Conservation (phyloP, 257 asterid genomes). For the Gynochthodes officinalis region DNA sequence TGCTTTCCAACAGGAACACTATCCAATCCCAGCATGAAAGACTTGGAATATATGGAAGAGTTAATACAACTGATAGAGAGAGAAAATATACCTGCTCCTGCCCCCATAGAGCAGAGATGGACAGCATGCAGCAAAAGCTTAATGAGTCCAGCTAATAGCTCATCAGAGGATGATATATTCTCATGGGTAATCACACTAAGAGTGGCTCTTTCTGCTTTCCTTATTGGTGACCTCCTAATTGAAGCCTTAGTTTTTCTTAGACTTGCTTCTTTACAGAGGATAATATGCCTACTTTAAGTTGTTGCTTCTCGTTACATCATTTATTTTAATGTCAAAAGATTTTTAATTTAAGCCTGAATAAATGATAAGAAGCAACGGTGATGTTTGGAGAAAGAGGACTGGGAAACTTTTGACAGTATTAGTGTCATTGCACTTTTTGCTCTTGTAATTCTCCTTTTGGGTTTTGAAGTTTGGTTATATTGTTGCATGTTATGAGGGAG, state of each 20-base stretch:
- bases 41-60: slow-evolving; percentile 77
- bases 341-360: background rate
- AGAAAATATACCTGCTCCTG: slow-evolving; percentile 88
- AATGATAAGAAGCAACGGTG: background rate
- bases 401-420: background rate
- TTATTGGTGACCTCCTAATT: slow-evolving; percentile 2
- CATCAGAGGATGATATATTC: slow-evolving; percentile 66
- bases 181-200: slow-evolving; percentile 67
- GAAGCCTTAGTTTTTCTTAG: slow-evolving; percentile 4
- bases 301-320: background rate
- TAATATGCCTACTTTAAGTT: background rate
- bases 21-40: slow-evolving; percentile 81
- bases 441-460: background rate
- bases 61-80: slow-evolving; percentile 61
- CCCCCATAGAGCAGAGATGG: slow-evolving; percentile 99
- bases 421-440: background rate
- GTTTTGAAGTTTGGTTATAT: background rate
- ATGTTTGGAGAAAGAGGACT: background rate
- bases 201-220: slow-evolving; percentile 6
- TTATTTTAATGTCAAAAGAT: background rate
- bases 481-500: background rate
- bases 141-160: slow-evolving; percentile 96
- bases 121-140: slow-evolving; percentile 75
- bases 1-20: slow-evolving; percentile 95
- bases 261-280: background rate